These are phyloP conservation scores for Candida sp. DNA, from an alignment of 1,139 yeast species.

Conservation along the genomic window DNA sequence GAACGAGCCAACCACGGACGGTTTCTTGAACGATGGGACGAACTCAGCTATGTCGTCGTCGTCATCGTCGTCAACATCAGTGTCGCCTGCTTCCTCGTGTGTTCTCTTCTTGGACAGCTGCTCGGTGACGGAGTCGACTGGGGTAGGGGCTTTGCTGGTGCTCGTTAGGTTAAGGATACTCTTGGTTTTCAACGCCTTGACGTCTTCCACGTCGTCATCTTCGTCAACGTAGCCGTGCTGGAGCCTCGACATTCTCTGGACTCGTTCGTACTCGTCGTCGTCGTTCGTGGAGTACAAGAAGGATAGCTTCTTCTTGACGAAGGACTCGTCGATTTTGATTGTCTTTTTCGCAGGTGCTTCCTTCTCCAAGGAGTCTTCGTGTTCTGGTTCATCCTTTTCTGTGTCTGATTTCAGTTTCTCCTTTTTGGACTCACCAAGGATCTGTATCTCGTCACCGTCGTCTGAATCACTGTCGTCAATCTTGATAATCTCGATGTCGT, in stretches of 20 bases:
- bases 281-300: slow-evolving; percentile 52
- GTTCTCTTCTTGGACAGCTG: slow-evolving; percentile 6
- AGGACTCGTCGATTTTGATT: slow-evolving; percentile 50
- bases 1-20: slow-evolving; percentile 55
- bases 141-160: slow-evolving; percentile 10
- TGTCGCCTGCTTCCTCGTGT: slow-evolving; percentile 15
- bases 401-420: slow-evolving; percentile 25
- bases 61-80: slow-evolving; percentile 21
- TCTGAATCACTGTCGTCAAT: slow-evolving; percentile 34
- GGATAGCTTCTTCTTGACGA: slow-evolving; percentile 67
- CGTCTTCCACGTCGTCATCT: slow-evolving; percentile 44
- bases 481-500: slow-evolving; percentile 27
- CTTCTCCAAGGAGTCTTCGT: slow-evolving; percentile 18
- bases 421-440: slow-evolving; percentile 6
- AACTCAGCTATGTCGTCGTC: slow-evolving; percentile 43
- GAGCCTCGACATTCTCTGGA: slow-evolving; percentile 33
- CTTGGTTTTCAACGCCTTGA: slow-evolving; percentile 49
- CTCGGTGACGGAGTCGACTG: background rate
- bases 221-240: slow-evolving; percentile 37
- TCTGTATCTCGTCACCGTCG: slow-evolving; percentile 19
- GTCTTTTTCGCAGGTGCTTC: slow-evolving; percentile 23
- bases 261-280: slow-evolving; percentile 33
- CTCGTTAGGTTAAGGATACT: slow-evolving; percentile 41
- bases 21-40: slow-evolving; percentile 44
- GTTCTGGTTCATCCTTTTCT: slow-evolving; percentile 26